phyloP scores from a whole-genome alignment of 1,139 yeast species.

The Kazachstania sp. region DNA sequence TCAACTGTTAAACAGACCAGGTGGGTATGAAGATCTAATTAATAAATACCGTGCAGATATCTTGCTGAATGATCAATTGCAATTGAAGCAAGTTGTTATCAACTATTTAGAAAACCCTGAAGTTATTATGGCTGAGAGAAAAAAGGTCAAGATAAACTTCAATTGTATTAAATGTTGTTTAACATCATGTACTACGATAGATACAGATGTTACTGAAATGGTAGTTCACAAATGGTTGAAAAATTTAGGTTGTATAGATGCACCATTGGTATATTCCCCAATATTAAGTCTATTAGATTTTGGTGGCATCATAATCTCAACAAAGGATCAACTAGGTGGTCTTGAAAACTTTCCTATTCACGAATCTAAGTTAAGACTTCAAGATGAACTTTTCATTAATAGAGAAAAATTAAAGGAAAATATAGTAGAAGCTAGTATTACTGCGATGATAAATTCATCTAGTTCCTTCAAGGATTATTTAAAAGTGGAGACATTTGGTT shows the following conservation, averaged over 20 bases:
- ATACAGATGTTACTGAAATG: conserved; percentile 87
- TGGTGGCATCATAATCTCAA: conserved; percentile 91
- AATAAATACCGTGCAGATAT: conserved; percentile 65
- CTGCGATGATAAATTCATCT: conserved; percentile 27
- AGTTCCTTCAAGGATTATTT: conserved; percentile 37
- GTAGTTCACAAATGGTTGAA: conserved; percentile 85
- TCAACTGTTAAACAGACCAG: conserved; percentile 67
- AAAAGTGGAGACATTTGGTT: conserved; percentile 87
- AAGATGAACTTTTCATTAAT: conserved; percentile 61
- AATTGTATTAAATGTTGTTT: conserved; percentile 81
- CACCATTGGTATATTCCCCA: conserved; percentile 79
- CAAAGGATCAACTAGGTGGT: conserved; percentile 75
- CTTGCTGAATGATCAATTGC: conserved; percentile 76
- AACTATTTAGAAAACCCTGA: conserved; percentile 90
- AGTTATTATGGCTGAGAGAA: conserved; percentile 63
- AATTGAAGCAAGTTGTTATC: conserved; percentile 85
- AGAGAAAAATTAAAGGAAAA: conserved; percentile 75
- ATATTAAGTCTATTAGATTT: conserved; percentile 83
- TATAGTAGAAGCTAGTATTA: conserved; percentile 43
- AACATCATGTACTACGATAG: conserved; percentile 85
- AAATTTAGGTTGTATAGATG: conserved; percentile 77
- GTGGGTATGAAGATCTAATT: conserved; percentile 75
- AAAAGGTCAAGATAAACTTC: conserved; percentile 61
- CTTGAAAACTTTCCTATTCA: conserved; percentile 28
- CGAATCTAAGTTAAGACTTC: conserved; percentile 21